Evolutionary conservation across 352 stramenopile species (phyloP).

Genomic region (Phytophthora aleatoria): DNA sequence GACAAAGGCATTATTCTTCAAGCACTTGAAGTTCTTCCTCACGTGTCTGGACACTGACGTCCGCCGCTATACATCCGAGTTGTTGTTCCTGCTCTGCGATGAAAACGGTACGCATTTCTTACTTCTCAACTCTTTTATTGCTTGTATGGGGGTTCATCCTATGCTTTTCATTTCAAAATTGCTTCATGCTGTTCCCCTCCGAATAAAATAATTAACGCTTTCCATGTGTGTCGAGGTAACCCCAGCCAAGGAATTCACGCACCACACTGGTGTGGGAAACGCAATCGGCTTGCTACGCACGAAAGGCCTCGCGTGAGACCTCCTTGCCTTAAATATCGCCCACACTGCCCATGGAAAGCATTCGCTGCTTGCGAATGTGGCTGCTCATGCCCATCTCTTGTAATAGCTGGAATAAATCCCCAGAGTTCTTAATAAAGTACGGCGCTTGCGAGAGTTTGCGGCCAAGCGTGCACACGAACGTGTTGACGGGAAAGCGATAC

Average conservation of each 20-base stretch:
- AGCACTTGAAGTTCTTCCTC: slow-evolving; percentile 71
- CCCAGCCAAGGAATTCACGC: slow-evolving; percentile 74
- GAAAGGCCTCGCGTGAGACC: slow-evolving; percentile 56
- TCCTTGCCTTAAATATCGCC: slow-evolving; percentile 24
- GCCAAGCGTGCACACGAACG: slow-evolving; percentile 84
- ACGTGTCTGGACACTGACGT: slow-evolving; percentile 76
- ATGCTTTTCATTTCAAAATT: slow-evolving; percentile 38
- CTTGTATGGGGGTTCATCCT: slow-evolving; percentile 11
- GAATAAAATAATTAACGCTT: slow-evolving; percentile 40
- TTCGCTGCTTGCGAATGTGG: slow-evolving; percentile 73
- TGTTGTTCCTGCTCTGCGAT: slow-evolving; percentile 74
- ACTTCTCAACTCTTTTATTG: slow-evolving; percentile 13
- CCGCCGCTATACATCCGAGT: slow-evolving; percentile 71
- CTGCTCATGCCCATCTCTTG: slow-evolving; percentile 88
- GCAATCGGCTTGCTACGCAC: slow-evolving; percentile 74
- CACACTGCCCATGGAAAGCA: slow-evolving; percentile 57
- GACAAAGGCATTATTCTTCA: slow-evolving; percentile 49
- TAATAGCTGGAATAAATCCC: slow-evolving; percentile 81
- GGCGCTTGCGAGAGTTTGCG: slow-evolving; percentile 83
- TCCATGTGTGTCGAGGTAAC: slow-evolving; percentile 7
- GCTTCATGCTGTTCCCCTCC: slow-evolving; percentile 12
- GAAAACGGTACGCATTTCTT: slow-evolving; percentile 64
- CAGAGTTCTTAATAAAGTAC: slow-evolving; percentile 90
- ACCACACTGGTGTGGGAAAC: slow-evolving; percentile 71
- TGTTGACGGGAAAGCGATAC: slow-evolving; percentile 83